A percentile compares a stretch with the other conserved stretches of the same genome.
These are phyloP conservation scores for Symbiodinium natans DNA, from an alignment of 73 alveolate species.

Conservation along the genomic window DNA sequence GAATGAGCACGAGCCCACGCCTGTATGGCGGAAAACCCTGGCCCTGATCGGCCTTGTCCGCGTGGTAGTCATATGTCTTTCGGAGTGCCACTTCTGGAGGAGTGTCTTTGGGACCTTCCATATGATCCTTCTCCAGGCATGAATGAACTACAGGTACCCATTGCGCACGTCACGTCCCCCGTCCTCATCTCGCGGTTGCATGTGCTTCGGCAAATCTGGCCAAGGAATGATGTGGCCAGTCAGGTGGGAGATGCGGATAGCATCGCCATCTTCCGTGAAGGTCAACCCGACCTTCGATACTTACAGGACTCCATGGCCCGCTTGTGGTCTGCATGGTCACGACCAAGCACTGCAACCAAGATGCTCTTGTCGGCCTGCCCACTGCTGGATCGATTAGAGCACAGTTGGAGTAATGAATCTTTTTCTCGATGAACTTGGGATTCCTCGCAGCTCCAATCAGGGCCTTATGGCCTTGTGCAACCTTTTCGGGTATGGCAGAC, in stretches of 20 bases:
- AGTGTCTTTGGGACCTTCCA: conserved; percentile 76
- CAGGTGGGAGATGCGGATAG: conserved; percentile 57
- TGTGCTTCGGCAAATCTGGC: conserved; percentile 75
- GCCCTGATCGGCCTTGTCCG: conserved; percentile 3
- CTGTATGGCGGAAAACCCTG: too few species aligned
- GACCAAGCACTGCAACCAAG: conserved; percentile 7
- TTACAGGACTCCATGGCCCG: background rate
- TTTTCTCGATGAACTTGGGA: conserved; percentile 50
- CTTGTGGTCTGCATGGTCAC: background rate
- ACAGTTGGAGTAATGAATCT: conserved; percentile 66
- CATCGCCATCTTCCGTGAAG: conserved; percentile 82
- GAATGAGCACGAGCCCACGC: too few species aligned
- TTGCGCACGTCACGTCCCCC: background rate
- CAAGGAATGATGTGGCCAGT: conserved; percentile 66
- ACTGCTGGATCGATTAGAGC: conserved; percentile 57
- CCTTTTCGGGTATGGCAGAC: too few species aligned
- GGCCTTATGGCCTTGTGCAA: too few species aligned
- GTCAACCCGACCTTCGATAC: conserved; percentile 54
- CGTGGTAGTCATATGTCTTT: conserved; percentile 67
- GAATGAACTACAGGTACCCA: too few species aligned
- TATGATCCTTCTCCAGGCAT: conserved; percentile 20
- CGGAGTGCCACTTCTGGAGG: conserved; percentile 72
- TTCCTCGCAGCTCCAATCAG: too few species aligned
- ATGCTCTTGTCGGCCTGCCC: conserved; percentile 46
- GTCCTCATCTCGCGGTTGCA: conserved; percentile 15